Evolutionary conservation across 352 stramenopile genomes (phyloP).

Genomic region (Phytophthora sansomeana): DNA sequence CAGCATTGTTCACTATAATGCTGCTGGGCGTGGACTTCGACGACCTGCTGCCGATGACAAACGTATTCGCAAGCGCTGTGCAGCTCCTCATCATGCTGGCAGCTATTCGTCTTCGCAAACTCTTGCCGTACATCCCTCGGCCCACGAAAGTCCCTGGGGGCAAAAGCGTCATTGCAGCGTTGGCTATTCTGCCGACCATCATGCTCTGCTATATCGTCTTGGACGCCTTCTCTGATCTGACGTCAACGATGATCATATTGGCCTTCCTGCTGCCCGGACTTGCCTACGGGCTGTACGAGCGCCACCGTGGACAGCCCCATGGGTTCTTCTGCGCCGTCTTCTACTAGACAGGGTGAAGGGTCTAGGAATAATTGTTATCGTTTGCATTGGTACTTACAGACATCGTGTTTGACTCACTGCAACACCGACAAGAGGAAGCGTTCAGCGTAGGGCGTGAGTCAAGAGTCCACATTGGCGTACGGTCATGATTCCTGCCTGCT

Average conservation of each 20-base stretch:
- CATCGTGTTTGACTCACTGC: too few relatives aligned
- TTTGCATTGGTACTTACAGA: too few relatives aligned
- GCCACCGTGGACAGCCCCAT: conserved; percentile 13
- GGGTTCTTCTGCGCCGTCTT: conserved; percentile 2
- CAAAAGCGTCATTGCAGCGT: conserved; percentile 16
- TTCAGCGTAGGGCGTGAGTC: conserved; percentile 4
- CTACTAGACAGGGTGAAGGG: background rate
- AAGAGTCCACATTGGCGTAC: conserved; percentile 2
- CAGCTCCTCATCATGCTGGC: conserved; percentile 90
- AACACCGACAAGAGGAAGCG: background rate
- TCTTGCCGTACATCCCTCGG: conserved; percentile 66
- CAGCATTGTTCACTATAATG: conserved; percentile 41
- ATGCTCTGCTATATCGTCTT: conserved; percentile 49
- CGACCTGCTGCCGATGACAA: conserved; percentile 84
- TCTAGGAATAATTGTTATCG: background rate
- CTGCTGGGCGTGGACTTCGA: conserved; percentile 63
- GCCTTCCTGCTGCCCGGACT: conserved; percentile 50
- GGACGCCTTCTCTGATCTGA: conserved; percentile 32
- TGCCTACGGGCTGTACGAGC: conserved; percentile 42
- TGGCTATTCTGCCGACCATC: conserved; percentile 34
- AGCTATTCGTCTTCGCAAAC: conserved; percentile 88
- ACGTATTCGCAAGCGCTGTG: conserved; percentile 87
- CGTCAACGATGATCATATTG: conserved; percentile 42
- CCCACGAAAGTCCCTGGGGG: conserved; percentile 50
- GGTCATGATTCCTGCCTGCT: background rate